Evolutionary conservation across 306 rosid species (phyloP).

Genomic region (Senna siamea): DNA sequence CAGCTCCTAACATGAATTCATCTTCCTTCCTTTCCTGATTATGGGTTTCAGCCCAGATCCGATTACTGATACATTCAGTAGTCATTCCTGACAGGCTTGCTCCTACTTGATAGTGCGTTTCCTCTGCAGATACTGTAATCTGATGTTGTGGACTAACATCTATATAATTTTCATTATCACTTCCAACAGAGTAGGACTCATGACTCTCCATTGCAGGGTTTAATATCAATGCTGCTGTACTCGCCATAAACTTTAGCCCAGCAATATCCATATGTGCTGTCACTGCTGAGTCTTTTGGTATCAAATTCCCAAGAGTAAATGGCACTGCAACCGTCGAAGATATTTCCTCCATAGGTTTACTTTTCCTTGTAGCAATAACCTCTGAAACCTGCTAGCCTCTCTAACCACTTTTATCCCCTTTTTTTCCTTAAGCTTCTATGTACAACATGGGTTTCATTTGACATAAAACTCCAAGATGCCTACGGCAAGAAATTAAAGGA

Average conservation of each 20-base stretch:
- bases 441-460: too few species aligned
- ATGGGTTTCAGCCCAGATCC: constrained; percentile 28
- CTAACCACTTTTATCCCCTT: neutral
- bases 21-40: constrained; percentile 33
- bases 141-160: constrained; percentile 35
- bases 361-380: constrained; percentile 40
- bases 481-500: constrained; percentile 25
- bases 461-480: constrained; percentile 29
- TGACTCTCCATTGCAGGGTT: constrained; percentile 42
- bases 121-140: constrained; percentile 29
- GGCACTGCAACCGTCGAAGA: constrained; percentile 65
- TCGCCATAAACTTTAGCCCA: constrained; percentile 64
- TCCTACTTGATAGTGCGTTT: constrained; percentile 43
- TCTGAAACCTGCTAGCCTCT: constrained; percentile 29
- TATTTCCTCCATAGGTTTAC: constrained; percentile 60
- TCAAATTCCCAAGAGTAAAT: constrained; percentile 57
- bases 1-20: constrained; percentile 33
- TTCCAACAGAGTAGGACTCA: constrained; percentile 48
- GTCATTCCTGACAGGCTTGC: constrained; percentile 40
- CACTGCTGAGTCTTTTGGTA: constrained; percentile 58
- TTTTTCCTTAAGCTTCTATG: constrained; percentile 25
- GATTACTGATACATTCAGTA: constrained; percentile 1
- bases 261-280: constrained; percentile 57
- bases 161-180: constrained; percentile 22
- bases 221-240: constrained; percentile 53